A percentile compares a stretch with the other conserved stretches of the same genome.
These are phyloP conservation scores for Lagenidium giganteum DNA, from an alignment of 352 stramenopile species.

Conservation along the genomic window DNA sequence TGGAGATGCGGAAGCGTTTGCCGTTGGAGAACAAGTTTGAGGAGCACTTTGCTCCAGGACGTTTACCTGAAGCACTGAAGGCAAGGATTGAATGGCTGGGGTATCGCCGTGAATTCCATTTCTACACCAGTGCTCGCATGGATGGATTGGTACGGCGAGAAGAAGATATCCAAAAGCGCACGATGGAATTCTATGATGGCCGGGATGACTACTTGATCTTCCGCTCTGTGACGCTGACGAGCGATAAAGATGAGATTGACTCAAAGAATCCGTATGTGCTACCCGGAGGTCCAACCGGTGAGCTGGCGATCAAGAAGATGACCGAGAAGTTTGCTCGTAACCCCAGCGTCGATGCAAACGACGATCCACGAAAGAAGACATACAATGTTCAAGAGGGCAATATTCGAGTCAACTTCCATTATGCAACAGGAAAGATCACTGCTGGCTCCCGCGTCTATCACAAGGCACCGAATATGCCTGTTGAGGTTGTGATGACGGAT, in stretches of 20 bases:
- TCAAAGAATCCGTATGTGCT: slow-evolving; percentile 77
- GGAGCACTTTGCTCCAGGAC: slow-evolving; percentile 70
- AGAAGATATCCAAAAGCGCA: slow-evolving; percentile 87
- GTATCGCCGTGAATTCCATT: slow-evolving; percentile 83
- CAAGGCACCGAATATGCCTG: slow-evolving; percentile 60
- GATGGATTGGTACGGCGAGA: slow-evolving; percentile 84
- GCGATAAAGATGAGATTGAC: slow-evolving; percentile 73
- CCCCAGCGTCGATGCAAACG: slow-evolving; percentile 31
- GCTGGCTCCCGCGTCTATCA: slow-evolving; percentile 72
- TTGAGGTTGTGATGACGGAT: slow-evolving; percentile 74
- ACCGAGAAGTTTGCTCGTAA: slow-evolving; percentile 89
- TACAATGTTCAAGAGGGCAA: slow-evolving; percentile 88
- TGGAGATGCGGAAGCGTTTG: slow-evolving; percentile 69
- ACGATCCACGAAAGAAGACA: slow-evolving; percentile 86
- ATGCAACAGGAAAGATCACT: slow-evolving; percentile 90
- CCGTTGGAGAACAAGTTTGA: slow-evolving; percentile 86
- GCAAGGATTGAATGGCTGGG: slow-evolving; percentile 85
- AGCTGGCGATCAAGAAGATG: slow-evolving; percentile 91
- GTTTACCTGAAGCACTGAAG: slow-evolving; percentile 71
- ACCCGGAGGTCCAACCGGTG: slow-evolving; percentile 56
- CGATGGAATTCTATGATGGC: slow-evolving; percentile 81
- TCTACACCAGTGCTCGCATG: slow-evolving; percentile 87
- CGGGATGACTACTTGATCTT: slow-evolving; percentile 85
- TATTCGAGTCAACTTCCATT: slow-evolving; percentile 90
- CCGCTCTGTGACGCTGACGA: slow-evolving; percentile 72